These are phyloP conservation scores for Fusarium nygamai DNA, from an alignment of 2,329 filamentous ascomycete genomes.

Conservation along the genomic window DNA sequence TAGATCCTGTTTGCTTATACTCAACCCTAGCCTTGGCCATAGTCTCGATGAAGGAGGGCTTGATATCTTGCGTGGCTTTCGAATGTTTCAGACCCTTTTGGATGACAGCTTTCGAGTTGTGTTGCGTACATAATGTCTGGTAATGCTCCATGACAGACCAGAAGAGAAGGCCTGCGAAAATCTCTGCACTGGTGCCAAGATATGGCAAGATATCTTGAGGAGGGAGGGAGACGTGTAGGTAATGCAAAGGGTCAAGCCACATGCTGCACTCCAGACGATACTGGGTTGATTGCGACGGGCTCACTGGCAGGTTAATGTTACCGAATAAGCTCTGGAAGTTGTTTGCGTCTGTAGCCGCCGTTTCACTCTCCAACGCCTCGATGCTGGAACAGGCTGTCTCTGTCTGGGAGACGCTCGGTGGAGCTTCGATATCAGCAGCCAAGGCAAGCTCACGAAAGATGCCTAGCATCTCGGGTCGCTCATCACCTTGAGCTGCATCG, in stretches of 20 bases:
- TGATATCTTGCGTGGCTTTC: not conserved
- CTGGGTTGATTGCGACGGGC: accelerated
- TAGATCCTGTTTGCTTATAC: not conserved
- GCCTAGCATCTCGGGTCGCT: not conserved
- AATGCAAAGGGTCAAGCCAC: constrained; percentile 6
- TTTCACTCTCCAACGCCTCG: accelerated
- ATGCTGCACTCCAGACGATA: constrained; percentile 7
- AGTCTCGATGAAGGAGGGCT: not conserved
- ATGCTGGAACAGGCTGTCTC: accelerated
- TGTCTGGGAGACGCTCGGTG: accelerated
- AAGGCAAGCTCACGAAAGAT: not conserved
- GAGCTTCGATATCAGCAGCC: not conserved
- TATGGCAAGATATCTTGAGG: constrained; percentile 7
- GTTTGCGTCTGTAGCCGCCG: accelerated
- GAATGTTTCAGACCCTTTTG: not conserved
- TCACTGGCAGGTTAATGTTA: accelerated
- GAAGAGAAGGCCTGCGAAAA: not conserved
- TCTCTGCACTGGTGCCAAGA: accelerated
- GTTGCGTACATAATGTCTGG: not conserved
- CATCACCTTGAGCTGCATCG: not conserved
- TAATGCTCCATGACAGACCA: constrained; percentile 17
- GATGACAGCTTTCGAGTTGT: not conserved
- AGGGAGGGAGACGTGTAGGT: not conserved
- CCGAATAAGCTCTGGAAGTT: not conserved
- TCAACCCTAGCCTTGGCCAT: constrained; percentile 12